Evolutionary conservation across 768 basidiomycete genomes (phyloP).

Genomic region (Clavulina sp.): DNA sequence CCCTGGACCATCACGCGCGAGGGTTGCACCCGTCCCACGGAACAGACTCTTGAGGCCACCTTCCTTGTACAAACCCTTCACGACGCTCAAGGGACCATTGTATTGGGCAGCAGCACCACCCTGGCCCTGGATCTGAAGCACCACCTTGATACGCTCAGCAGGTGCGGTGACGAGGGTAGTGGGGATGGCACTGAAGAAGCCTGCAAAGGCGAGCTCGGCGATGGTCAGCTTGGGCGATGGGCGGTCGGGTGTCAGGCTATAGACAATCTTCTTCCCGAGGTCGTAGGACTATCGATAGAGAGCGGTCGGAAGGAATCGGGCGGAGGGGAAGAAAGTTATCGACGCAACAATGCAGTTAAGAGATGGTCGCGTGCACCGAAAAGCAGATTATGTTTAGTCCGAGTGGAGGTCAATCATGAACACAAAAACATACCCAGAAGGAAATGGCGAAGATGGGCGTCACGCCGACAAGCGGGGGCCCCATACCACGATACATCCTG

Average conservation of each 20-base stretch:
- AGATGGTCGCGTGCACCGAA: background rate
- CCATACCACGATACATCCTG: conserved; percentile 83
- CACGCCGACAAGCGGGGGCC: conserved; percentile 83
- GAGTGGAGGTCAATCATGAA: background rate
- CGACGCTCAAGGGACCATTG: conserved; percentile 81
- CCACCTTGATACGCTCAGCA: conserved; percentile 90
- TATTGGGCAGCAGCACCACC: conserved; percentile 60
- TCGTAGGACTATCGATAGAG: conserved; percentile 70
- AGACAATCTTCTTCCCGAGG: conserved; percentile 74
- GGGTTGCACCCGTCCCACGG: conserved; percentile 82
- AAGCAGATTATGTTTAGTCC: background rate
- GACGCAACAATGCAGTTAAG: background rate
- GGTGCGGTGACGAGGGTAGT: conserved; percentile 87
- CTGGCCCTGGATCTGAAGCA: conserved; percentile 48
- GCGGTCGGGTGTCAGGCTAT: conserved; percentile 61
- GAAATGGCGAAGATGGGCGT: conserved; percentile 97
- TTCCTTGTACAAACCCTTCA: conserved; percentile 80
- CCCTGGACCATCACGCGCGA: conserved; percentile 90
- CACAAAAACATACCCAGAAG: conserved; percentile 63
- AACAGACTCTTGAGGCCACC: conserved; percentile 85
- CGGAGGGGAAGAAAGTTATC: background rate
- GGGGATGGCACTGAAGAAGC: conserved; percentile 87
- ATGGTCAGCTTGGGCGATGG: conserved; percentile 43
- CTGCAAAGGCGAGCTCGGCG: conserved; percentile 74
- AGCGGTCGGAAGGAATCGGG: background rate